Evolutionary conservation across 108 stramenopile genomes (phyloP), one percentile per base, ranked within the genome.

Genomic region (Cyclotella distinguenda): DNA sequence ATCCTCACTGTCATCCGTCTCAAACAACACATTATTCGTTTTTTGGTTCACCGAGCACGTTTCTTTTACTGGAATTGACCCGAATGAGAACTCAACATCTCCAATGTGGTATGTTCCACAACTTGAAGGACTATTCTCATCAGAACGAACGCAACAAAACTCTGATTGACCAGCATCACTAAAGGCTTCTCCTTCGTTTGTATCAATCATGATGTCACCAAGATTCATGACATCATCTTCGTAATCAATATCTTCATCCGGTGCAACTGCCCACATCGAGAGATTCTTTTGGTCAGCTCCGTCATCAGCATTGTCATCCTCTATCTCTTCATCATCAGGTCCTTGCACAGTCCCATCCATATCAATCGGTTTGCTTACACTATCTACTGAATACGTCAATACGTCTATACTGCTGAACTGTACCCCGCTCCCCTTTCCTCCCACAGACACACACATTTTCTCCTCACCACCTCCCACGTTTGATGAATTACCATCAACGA

Each of bases 211-310:
- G 45, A 66, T 52, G 32, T 74, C 65, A 34, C 53, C 64, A 6
- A 59, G 40, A 62, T 74, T 44, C 44, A 56, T 46, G 19, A 47
- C 38, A 52, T 74, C 73, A 39, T 65, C 56, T 8, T 59, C 64
- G 0, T 66, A 47, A 7, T 39, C 25, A n/a, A 60, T 60, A 21
- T 74, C 72, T 6, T 66, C 55, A 2, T 64, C 65, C 0, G 60
- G 57, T 10, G 42, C 59, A 9, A 60, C 73, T 12, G 67, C 73
- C 73, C 73, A 74, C 73, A 74, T 74, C 35, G 73, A 74, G 21
- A 28, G 45, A 42, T 74, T 74, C 13, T 53, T 46, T 21, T 60
- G 60, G 45, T 61, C 53, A n/a, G 50, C 46, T 1, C 59, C 53
- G 11, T 56, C 43, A 10, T 63, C 70, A 18, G 48, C 36, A 57